Evolutionary conservation across 306 rosid species (phyloP).

Genomic region (Vigna radiata): DNA sequence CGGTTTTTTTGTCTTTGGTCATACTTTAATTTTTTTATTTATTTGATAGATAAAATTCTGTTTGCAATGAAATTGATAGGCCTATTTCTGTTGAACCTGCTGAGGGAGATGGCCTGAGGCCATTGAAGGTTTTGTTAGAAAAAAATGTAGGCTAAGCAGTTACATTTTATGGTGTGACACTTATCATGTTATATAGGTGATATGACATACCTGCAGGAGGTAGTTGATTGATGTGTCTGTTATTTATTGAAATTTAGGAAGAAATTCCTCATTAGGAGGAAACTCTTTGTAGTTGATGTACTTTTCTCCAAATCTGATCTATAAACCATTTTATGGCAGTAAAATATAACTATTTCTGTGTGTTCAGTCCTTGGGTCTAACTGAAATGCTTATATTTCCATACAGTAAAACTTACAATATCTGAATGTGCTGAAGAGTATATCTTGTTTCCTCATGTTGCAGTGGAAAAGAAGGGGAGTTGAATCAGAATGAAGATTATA

Average conservation of each 20-base stretch:
- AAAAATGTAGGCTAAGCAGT: not conserved
- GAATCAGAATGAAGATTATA: conserved; percentile 76
- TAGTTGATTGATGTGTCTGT: not conserved
- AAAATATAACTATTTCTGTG: not conserved
- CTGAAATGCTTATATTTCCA: conserved; percentile 24
- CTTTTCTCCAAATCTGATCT: conserved; percentile 7
- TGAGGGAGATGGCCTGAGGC: not conserved
- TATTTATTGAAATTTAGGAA: not conserved
- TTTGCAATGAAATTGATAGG: conserved; percentile 30
- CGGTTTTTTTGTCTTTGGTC: conserved; percentile 26
- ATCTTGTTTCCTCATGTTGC: conserved; percentile 44
- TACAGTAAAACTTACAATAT: conserved; percentile 15
- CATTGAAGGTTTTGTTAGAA: not conserved
- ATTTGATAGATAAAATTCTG: conserved; percentile 23
- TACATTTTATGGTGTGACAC: not conserved
- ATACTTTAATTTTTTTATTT: conserved; percentile 4
- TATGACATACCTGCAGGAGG: conserved; percentile 12
- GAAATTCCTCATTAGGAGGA: not conserved
- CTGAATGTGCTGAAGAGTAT: conserved; percentile 35
- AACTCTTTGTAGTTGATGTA: not conserved
- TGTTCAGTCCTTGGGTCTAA: not conserved
- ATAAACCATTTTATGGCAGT: not conserved
- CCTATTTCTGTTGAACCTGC: not conserved
- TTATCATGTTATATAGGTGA: conserved; percentile 1
- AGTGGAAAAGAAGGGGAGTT: conserved; percentile 88